Evolutionary conservation across 2,329 filamentous ascomycete species (phyloP), one percentile per base, ranked within the genome.

Genomic region (Xylaria sp.): DNA sequence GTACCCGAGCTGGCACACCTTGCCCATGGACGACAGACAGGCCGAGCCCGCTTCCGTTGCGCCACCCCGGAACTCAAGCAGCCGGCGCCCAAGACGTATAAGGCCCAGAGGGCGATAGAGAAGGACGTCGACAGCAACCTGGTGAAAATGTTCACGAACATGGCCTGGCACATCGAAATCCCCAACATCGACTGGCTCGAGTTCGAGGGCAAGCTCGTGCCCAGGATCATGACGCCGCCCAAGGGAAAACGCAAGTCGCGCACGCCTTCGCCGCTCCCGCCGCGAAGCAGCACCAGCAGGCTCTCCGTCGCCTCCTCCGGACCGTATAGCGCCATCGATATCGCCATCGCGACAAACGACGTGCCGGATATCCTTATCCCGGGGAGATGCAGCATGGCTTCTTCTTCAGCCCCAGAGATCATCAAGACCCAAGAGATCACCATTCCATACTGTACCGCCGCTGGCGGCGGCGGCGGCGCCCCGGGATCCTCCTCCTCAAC

Each of bases 101-200:
- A 31, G 13, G 15, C 43, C 5, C 13, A n/a, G 20, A 59, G 18
- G 15, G 1, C 10, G 8, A 6, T 36, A n/a, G 28, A 61, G 8
- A 43, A 23, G 23, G 49, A 36, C 1, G 71, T 70, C 1, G 64
- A 75, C 23, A 64, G 67, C 9, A 66, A 58, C 52, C 39, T 67
- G n/a, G 67, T 65, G 2, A 57, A 62, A 25, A 36, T 60, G 23
- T 68, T 75, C 2, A 73, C 68, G 8, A 46, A 72, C 23, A 6
- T 15, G 1, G 75, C 72, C 0, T 59, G 70, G 36, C 49, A 59
- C 7, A 49, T 70, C 0, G 28, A 58, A 2, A 60, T 72, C 41
- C 51, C 61, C 2, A 62, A 71, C 23, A 1, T 55, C 20, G 65
- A 63, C 2, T 71, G 67, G 25, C 15, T 66, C 10, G 71, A 74